Evolutionary conservation across 2,329 filamentous ascomycete species (phyloP).

Genomic region (Botrytis hyacinthi): DNA sequence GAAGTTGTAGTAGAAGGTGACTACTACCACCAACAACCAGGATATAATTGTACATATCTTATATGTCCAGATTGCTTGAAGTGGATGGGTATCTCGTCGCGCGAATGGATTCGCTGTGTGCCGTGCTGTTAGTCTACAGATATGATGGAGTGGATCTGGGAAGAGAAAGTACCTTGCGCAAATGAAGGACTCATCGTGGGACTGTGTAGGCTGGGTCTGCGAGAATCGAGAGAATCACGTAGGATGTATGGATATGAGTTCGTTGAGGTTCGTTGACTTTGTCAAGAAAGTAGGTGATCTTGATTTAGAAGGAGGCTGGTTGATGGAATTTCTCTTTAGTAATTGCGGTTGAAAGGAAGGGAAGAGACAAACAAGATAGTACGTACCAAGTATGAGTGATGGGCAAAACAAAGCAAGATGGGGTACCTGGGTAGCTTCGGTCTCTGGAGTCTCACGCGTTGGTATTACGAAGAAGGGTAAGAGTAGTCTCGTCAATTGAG

Average conservation of each 20-base stretch:
- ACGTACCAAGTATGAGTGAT: neutral
- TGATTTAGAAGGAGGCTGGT: neutral
- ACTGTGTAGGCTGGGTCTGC: neutral
- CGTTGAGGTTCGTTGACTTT: neutral
- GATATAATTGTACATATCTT: conserved; percentile 71
- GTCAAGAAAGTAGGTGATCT: neutral
- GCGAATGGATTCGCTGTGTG: conserved; percentile 71
- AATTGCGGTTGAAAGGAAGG: neutral
- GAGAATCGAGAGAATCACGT: neutral
- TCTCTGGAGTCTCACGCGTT: neutral
- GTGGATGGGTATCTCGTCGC: conserved; percentile 64
- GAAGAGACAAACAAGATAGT: neutral
- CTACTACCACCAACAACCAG: conserved; percentile 71
- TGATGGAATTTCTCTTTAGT: neutral
- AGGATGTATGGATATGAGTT: neutral
- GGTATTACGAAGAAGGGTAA: neutral
- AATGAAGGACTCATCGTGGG: conserved; percentile 13
- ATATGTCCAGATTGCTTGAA: conserved; percentile 64
- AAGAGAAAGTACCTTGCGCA: conserved; percentile 13
- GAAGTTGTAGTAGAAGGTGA: conserved; percentile 72
- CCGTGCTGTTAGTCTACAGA: neutral
- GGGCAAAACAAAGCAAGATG: neutral
- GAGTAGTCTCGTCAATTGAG: neutral
- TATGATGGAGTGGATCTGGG: neutral
- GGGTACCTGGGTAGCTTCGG: neutral